phyloP scores from a whole-genome alignment of 1,284 basidiomycete genomes.

The Trichosporon ovoides region DNA sequence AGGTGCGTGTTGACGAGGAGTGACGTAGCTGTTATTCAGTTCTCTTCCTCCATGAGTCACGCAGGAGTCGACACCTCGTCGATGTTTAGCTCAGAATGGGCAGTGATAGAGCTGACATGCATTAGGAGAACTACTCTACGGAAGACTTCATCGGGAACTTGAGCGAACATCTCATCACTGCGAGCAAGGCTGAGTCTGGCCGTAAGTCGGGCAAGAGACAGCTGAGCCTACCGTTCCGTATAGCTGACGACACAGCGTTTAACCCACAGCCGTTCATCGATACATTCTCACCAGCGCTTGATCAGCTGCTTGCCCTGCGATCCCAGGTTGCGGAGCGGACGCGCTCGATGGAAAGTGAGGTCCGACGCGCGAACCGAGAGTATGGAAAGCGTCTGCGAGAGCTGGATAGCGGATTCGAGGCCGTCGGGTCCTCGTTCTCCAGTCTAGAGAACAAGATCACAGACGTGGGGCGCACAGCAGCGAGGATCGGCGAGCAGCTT shows the following conservation, averaged over 20 bases:
- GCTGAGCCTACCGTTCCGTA: neutral
- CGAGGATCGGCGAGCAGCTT: conserved; percentile 94
- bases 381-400: conserved; percentile 91
- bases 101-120: neutral
- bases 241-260: conserved; percentile 61
- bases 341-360: conserved; percentile 85
- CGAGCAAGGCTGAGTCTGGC: conserved; percentile 73
- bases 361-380: conserved; percentile 82
- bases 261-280: conserved; percentile 88
- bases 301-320: conserved; percentile 75
- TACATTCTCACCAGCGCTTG: conserved; percentile 84
- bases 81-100: no score
- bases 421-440: conserved; percentile 73
- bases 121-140: conserved; percentile 80
- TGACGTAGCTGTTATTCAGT: neutral
- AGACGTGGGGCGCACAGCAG: conserved; percentile 88
- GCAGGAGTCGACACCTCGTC: neutral
- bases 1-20: conserved; percentile 49
- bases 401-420: conserved; percentile 87
- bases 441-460: conserved; percentile 82
- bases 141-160: conserved; percentile 81
- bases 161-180: conserved; percentile 76
- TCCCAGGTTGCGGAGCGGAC: conserved; percentile 83
- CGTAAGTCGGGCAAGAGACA: conserved; percentile 64
- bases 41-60: no score